Evolutionary conservation across 2,329 filamentous ascomycete genomes (phyloP).

Genomic region (Epichloe amarillans): DNA sequence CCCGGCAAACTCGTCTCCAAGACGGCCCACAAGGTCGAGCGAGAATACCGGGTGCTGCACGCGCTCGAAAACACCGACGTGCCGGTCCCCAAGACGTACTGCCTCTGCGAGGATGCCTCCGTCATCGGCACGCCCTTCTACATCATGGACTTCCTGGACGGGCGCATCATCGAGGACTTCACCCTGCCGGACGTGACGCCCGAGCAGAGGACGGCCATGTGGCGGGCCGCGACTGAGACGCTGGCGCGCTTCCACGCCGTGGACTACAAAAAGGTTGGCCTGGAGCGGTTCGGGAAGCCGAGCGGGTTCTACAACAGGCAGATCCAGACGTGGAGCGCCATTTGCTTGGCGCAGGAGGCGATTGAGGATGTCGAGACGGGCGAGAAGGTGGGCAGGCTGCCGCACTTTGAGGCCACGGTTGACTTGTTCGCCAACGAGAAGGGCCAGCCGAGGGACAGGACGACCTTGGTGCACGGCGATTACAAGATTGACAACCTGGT

Average conservation of each 20-base stretch:
- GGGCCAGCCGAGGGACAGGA: conserved; percentile 63
- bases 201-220: conserved; percentile 63
- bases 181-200: conserved; percentile 59
- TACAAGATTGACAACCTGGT: conserved; percentile 91
- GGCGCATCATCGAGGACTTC: conserved; percentile 85
- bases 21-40: conserved; percentile 91
- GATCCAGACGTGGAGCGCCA: conserved; percentile 66
- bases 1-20: conserved; percentile 87
- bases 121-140: conserved; percentile 90
- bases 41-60: conserved; percentile 83
- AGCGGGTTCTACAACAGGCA: conserved; percentile 77
- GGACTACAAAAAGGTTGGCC: conserved; percentile 48
- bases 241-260: conserved; percentile 78
- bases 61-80: conserved; percentile 69
- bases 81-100: conserved; percentile 71
- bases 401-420: conserved; percentile 70
- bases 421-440: conserved; percentile 58
- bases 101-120: conserved; percentile 68
- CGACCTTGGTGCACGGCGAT: conserved; percentile 79
- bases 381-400: conserved; percentile 65
- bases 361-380: conserved; percentile 66
- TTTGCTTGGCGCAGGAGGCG: conserved; percentile 65
- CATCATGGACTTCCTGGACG: conserved; percentile 91
- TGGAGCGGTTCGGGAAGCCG: conserved; percentile 60
- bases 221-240: conserved; percentile 71